These are phyloP conservation scores for Blastocystis sp. DNA, from an alignment of 352 stramenopile species.

Conservation along the genomic window DNA sequence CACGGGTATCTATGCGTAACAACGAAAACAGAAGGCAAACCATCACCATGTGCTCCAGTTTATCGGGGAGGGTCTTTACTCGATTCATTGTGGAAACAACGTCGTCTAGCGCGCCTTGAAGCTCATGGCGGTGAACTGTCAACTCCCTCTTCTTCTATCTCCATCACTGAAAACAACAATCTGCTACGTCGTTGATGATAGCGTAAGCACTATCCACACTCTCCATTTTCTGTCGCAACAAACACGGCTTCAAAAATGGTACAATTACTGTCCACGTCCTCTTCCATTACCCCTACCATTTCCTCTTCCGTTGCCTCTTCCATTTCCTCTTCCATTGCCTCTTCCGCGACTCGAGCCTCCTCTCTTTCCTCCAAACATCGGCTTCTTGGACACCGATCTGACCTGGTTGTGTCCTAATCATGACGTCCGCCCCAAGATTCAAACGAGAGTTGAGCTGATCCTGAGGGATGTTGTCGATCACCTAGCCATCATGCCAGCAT, in stretches of 20 bases:
- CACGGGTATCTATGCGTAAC: conserved; percentile 38
- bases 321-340: conserved; percentile 22
- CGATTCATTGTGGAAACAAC: conserved; percentile 48
- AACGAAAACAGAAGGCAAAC: background rate
- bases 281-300: conserved; percentile 18
- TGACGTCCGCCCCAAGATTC: conserved; percentile 75
- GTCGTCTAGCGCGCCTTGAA: conserved; percentile 38
- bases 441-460: conserved; percentile 81
- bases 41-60: conserved; percentile 63
- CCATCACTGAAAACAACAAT: background rate
- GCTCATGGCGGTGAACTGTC: conserved; percentile 29
- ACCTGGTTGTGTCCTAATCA: conserved; percentile 43
- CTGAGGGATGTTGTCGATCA: conserved; percentile 92
- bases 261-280: conserved; percentile 7
- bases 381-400: conserved; percentile 40
- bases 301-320: conserved; percentile 76
- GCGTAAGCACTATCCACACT: conserved; percentile 34
- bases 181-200: conserved; percentile 17
- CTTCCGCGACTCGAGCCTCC: conserved; percentile 75
- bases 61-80: conserved; percentile 35
- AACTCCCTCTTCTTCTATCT: conserved; percentile 51
- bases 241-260: conserved; percentile 18
- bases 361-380: conserved; percentile 74
- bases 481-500: conserved; percentile 10
- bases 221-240: conserved; percentile 55